Evolutionary conservation across 768 basidiomycete genomes (phyloP), one percentile per base, ranked within the genome.

Genomic region (Russula virescens): DNA sequence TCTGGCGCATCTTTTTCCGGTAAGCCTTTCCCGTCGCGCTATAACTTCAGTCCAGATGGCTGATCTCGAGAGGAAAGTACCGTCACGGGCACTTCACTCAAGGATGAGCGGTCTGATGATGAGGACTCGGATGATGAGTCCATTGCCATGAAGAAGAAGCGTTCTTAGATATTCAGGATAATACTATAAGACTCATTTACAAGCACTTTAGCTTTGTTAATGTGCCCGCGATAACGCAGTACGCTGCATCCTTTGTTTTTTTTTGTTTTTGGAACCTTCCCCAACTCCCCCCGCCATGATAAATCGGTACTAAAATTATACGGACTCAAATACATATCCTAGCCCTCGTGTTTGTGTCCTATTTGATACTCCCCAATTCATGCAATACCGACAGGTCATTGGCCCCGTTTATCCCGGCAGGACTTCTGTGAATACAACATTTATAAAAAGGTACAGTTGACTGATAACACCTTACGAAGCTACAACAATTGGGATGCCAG

Each of bases 21-120:
- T 93, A 65, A 48, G 85, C 76, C 13, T 6, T 38, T 26, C 35
- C 40, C 26, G 51, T 48, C 40, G 10, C 19, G 23, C 25, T 40
- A 19, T 21, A 16, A 6, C 50, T 13, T 26, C 46, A 42, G 40
- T 23, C 26, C 31, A 28, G 26, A 31, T 43, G 23, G 28, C 64
- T 65, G 10, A 68, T 31, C 3, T 46, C 18, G 51, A 25, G 3
- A 8, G 42, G 21, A 58, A 28, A 92, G 90, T 50, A 84, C 84
- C 6, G 40, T 91, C 28, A 74, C 72, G 3, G 78, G 78, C 8
- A 68, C 68, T 38, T 71, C 74, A 34, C 75, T 82, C 13, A 80
- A 79, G 19, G 94, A 97, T 69, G 87, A 84, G 3, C 79, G 94
- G 50, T 95, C 93, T 1, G 94, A 92, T 58, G 88, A 88, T 66